Evolutionary conservation across 139 green algal genomes (phyloP).

Genomic region (Chlorella sorokiniana): DNA sequence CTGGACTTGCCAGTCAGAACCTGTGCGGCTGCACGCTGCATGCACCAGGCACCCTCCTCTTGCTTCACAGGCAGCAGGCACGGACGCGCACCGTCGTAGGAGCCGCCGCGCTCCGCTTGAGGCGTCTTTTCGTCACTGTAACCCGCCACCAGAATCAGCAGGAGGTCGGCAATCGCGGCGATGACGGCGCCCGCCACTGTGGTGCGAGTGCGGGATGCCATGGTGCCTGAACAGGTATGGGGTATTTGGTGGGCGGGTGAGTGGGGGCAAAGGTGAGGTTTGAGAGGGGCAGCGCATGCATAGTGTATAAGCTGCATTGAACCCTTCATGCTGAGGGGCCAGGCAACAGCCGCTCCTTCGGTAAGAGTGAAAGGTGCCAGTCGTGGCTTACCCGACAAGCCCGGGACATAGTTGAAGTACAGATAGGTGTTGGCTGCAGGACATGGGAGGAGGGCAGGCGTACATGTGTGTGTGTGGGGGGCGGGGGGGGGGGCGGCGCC

Average conservation of each 20-base stretch:
- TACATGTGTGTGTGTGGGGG: too few species aligned
- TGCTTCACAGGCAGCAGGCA: too few species aligned
- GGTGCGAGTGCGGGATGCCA: neutral
- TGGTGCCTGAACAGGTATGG: neutral
- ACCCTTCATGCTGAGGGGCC: too few species aligned
- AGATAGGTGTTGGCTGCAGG: slow-evolving; percentile 31
- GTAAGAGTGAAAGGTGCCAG: neutral
- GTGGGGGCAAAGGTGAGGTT: neutral
- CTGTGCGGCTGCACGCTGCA: neutral
- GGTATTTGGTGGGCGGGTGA: neutral
- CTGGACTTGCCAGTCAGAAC: too few species aligned
- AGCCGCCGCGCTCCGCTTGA: neutral
- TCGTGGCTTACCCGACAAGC: neutral
- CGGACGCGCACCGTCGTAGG: too few species aligned
- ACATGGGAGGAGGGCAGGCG: too few species aligned
- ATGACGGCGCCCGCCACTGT: slow-evolving; percentile 21
- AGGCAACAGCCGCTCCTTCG: neutral
- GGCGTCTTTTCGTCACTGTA: slow-evolving; percentile 15
- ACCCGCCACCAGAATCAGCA: slow-evolving; percentile 31
- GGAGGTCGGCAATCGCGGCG: slow-evolving; percentile 12
- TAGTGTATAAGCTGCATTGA: neutral
- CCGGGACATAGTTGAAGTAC: slow-evolving; percentile 4
- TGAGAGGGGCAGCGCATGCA: too few species aligned
- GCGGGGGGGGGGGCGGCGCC: too few species aligned
- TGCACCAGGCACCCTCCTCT: neutral